Conservation (phyloP, 441 rosid genomes). For the Syzygium syzygioides region DNA sequence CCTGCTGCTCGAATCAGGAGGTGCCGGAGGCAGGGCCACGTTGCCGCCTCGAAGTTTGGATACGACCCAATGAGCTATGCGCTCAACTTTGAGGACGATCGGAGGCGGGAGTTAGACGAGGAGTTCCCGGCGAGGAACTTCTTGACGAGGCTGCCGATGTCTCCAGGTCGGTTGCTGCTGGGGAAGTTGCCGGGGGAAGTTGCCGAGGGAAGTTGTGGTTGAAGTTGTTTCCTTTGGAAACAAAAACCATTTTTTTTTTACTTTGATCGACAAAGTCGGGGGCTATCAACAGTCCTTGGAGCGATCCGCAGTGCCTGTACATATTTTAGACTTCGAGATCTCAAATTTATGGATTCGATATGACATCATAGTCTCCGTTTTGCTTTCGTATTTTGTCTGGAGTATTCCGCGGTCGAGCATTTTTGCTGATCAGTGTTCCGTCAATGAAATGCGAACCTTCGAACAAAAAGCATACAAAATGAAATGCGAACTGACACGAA, state of each 20-base stretch:
- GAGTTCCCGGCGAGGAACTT: no score
- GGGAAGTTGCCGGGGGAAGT: no score
- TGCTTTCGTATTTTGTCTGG: neutral
- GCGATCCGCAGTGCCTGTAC: neutral
- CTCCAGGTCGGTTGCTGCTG: no score
- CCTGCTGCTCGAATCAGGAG: no score
- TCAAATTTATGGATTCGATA: neutral
- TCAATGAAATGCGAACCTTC: neutral
- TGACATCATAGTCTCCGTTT: neutral
- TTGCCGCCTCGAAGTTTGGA: no score
- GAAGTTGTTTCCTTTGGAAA: neutral
- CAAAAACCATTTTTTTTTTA: neutral
- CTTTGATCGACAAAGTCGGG: neutral
- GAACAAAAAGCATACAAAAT: no score
- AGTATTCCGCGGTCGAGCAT: neutral
- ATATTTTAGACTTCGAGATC: neutral
- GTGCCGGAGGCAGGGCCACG: no score
- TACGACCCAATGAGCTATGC: no score
- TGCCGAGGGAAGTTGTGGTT: no score
- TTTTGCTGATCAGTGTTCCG: neutral
- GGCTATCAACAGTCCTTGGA: neutral
- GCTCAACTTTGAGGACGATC: no score
- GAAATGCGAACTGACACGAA: neutral
- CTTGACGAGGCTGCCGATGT: no score
- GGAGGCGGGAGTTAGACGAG: no score